Conservation (phyloP, 2,329 filamentous ascomycete genomes). For the Teratosphaeria pseudoeucalypti region DNA sequence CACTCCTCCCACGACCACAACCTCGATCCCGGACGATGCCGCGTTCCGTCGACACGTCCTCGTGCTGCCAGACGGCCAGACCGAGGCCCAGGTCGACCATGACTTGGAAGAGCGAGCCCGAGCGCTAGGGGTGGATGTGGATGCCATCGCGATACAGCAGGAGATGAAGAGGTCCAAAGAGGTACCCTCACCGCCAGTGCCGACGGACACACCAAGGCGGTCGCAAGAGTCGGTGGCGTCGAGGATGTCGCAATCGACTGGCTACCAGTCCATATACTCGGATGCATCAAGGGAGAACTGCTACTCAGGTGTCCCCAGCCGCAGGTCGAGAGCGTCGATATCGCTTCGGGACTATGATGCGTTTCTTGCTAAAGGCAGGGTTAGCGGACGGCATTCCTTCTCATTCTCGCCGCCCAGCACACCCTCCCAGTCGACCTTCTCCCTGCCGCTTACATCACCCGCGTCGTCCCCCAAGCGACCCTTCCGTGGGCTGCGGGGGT, state of each 20-base stretch:
- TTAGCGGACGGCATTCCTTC: conserved; percentile 16
- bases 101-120: conserved; percentile 17
- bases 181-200: conserved; percentile 3
- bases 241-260: conserved; percentile 24
- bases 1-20: not conserved
- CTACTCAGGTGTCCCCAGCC: conserved; percentile 3
- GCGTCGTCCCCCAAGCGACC: conserved; percentile 21
- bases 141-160: conserved; percentile 1
- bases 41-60: conserved; percentile 22
- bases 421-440: conserved; percentile 22
- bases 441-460: conserved; percentile 21
- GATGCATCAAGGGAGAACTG: conserved; percentile 20
- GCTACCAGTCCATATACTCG: conserved; percentile 24
- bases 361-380: conserved; percentile 18
- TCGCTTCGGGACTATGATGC: conserved; percentile 26
- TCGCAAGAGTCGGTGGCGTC: conserved; percentile 23
- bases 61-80: conserved; percentile 17
- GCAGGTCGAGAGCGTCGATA: conserved; percentile 15
- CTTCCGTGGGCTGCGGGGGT: conserved; percentile 23
- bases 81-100: conserved; percentile 21
- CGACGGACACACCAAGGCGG: conserved; percentile 13
- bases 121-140: conserved; percentile 17
- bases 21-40: conserved; percentile 4
- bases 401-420: conserved; percentile 21
- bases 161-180: conserved; percentile 3